Evolutionary conservation across 495 filamentous ascomycete species (phyloP).

Genomic region (Coniosporium apollinis): DNA sequence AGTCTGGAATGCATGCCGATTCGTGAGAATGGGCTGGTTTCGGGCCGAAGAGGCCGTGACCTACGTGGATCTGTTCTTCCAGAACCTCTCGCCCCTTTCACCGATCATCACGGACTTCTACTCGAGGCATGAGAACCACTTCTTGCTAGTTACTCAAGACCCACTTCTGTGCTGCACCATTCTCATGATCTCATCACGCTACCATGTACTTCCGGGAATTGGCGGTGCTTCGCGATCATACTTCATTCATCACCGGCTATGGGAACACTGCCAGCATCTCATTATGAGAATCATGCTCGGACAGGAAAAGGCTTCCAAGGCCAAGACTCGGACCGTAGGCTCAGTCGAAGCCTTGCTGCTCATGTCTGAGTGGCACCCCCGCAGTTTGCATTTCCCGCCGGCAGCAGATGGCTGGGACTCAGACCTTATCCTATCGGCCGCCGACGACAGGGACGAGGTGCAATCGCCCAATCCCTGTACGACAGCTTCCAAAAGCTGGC

Average conservation of each 20-base stretch:
- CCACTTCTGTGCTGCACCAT: constrained; percentile 34
- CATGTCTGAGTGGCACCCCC: constrained; percentile 40
- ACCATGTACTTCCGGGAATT: constrained; percentile 34
- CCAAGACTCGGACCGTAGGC: constrained; percentile 27
- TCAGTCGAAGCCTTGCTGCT: constrained; percentile 34
- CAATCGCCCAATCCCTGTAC: constrained; percentile 6
- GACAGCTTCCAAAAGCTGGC: constrained; percentile 13
- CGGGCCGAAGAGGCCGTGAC: too few relatives aligned
- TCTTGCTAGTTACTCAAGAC: constrained; percentile 29
- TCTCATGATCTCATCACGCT: constrained; percentile 39
- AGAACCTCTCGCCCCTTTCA: constrained; percentile 35
- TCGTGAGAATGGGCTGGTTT: too few relatives aligned
- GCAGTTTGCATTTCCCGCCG: constrained; percentile 36
- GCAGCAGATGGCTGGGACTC: constrained; percentile 25
- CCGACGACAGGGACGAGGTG: constrained; percentile 6
- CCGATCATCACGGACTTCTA: constrained; percentile 37
- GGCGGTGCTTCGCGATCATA: constrained; percentile 36
- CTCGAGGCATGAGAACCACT: constrained; percentile 28
- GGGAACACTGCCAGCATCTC: constrained; percentile 36
- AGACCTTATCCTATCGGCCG: constrained; percentile 9
- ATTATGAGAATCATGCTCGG: constrained; percentile 35
- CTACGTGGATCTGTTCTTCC: constrained; percentile 38
- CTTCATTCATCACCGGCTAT: constrained; percentile 37
- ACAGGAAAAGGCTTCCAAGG: constrained; percentile 27
- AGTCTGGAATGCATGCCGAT: too few relatives aligned